Conservation (phyloP, 1,139 yeast genomes). For the Hansenula lynferdii region DNA sequence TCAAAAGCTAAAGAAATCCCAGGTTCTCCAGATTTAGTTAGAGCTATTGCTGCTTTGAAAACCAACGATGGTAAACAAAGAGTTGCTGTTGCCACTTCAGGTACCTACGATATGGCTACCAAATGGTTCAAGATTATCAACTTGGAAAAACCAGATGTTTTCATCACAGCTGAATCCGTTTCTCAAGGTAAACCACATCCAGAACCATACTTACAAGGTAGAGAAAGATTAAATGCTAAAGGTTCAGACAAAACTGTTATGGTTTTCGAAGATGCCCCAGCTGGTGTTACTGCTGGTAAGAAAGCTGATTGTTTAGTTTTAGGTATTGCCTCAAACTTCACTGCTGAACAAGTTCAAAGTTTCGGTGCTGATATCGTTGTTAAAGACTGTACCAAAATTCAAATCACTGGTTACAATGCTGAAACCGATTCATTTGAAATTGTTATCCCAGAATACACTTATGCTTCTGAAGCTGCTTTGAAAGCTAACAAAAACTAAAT, state of each 20-base stretch:
- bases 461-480: slow-evolving; percentile 29
- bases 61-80: slow-evolving; percentile 33
- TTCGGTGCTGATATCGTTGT: slow-evolving; percentile 81
- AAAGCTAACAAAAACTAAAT: slow-evolving; percentile 4
- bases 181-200: slow-evolving; percentile 79
- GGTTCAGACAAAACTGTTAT: slow-evolving; percentile 42
- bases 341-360: slow-evolving; percentile 57
- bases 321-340: slow-evolving; percentile 79
- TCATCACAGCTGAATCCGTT: slow-evolving; percentile 72
- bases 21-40: slow-evolving; percentile 66
- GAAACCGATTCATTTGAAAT: slow-evolving; percentile 30
- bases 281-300: slow-evolving; percentile 78
- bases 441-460: slow-evolving; percentile 28
- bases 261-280: slow-evolving; percentile 85
- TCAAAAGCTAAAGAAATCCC: slow-evolving; percentile 66
- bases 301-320: slow-evolving; percentile 78
- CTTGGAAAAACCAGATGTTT: slow-evolving; percentile 58
- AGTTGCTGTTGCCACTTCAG: slow-evolving; percentile 75
- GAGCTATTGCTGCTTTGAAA: slow-evolving; percentile 35
- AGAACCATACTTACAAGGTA: slow-evolving; percentile 69
- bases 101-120: slow-evolving; percentile 71
- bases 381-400: slow-evolving; percentile 50
- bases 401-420: slow-evolving; percentile 30
- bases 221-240: slow-evolving; percentile 56
- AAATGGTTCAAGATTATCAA: slow-evolving; percentile 71